Base-by-base conservation (phyloP, 1,139 yeast genomes). In the Sugiyamaella neomexicana region DNA sequence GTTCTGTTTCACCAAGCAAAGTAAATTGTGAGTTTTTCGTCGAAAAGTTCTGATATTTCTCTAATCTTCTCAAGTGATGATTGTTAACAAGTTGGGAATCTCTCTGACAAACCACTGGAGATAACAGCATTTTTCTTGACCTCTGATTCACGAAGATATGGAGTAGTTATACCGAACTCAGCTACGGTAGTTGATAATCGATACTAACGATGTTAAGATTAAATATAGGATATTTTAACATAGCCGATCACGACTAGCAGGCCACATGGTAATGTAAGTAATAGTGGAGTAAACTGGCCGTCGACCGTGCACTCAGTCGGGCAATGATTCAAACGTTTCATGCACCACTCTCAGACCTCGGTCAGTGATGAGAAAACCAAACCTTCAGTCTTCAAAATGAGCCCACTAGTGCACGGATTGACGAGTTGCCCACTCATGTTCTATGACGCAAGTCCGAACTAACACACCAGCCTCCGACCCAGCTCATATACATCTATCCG, bases 311-410 rank as follows among this genome's bases (percentile, higher is more conserved):
- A 17, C 27, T 29, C 43, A 20, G 12, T 50, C 42, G n/a, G n/a
- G 60, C 57, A 36, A 64, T 66, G 72, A 69, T 68, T 66, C 64
- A 56, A 59, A 46, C 46, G 60, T 62, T 66, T 68, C 71, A 68
- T 67, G 71, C 71, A 68, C 71, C 71, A 68, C 71, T 62, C 71
- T 56, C 59, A 68, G 60, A 54, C 58, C 43, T 47, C 54, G 62
- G 58, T 45, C 62, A 34, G 53, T 64, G 68, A 59, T 59, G 68
- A 65, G 58, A 62, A 56, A 60, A 58, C 55, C 31, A 57, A 63
- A 63, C 65, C 70, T 67, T 66, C 69, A 67, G 69, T 66, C 69
- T 67, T 67, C 69, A 66, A 66, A 54, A 66, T 66, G 69, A 67
- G 67, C 66, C 34, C 13, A 42, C 37, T 29, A 15, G 41, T 9